These are phyloP conservation scores for Raphanus hybrid DNA, from an alignment of 441 rosid genomes.

Conservation along the genomic window DNA sequence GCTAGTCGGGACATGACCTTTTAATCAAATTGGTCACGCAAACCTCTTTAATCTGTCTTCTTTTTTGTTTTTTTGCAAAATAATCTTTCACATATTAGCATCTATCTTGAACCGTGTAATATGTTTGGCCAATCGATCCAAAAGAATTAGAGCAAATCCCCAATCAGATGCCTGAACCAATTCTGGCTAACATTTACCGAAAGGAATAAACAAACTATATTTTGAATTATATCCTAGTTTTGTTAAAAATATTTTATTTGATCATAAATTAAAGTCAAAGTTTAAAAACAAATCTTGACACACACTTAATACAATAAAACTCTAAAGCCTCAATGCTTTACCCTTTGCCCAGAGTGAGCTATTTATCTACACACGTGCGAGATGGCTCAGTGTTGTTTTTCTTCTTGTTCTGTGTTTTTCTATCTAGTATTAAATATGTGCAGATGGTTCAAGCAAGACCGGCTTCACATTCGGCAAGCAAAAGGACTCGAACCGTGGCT, in stretches of 20 bases:
- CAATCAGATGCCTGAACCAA: not conserved
- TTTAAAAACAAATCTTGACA: constrained; percentile 20
- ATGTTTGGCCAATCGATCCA: not conserved
- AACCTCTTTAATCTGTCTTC: no score
- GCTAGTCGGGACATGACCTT: no score
- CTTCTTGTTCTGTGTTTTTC: constrained; percentile 8
- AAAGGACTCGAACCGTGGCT: constrained; percentile 90
- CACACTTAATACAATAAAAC: not conserved
- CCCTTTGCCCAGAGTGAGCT: constrained; percentile 3
- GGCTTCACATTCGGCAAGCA: constrained; percentile 54
- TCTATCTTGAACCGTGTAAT: not conserved
- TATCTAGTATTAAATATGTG: constrained; percentile 25
- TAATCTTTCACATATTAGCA: not conserved
- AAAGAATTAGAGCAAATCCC: not conserved
- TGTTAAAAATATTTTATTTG: constrained; percentile 3
- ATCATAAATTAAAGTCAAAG: constrained; percentile 5
- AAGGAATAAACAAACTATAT: not conserved
- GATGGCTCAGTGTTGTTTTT: constrained; percentile 8
- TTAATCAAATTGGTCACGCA: no score
- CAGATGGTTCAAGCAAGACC: constrained; percentile 45
- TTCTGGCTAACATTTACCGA: not conserved
- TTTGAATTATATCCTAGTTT: not conserved
- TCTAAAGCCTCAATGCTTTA: constrained; percentile 20
- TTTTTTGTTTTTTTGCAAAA: no score
- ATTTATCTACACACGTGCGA: constrained; percentile 23